Conservation (phyloP, 371 early-diverging fungal genomes). For the Rhizopus sp. region DNA sequence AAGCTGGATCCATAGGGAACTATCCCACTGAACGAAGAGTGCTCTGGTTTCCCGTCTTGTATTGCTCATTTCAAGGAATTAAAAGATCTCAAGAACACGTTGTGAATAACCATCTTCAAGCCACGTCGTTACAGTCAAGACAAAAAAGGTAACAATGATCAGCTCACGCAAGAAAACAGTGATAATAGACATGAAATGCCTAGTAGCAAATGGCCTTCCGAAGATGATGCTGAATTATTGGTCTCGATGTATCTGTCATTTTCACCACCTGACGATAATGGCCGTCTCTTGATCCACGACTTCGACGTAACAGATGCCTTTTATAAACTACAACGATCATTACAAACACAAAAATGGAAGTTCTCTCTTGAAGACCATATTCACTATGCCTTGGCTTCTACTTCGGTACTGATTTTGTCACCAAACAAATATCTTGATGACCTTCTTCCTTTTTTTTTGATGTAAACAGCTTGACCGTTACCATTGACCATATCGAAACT, state of each 20-base stretch:
- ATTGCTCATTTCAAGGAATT: constrained; percentile 16
- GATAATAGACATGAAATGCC: constrained; percentile 11
- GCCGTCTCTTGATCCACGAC: constrained; percentile 6
- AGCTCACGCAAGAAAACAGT: constrained; percentile 12
- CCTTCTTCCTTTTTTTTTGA: constrained; percentile 13
- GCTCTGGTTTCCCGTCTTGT: constrained; percentile 14
- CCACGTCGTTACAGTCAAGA: constrained; percentile 10
- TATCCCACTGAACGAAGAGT: constrained; percentile 14
- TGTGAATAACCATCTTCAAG: constrained; percentile 10
- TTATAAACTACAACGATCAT: constrained; percentile 9
- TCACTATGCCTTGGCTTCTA: constrained; percentile 11
- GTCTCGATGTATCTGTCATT: constrained; percentile 10
- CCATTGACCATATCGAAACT: constrained; percentile 7
- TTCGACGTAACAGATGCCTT: constrained; percentile 10
- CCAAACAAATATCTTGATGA: constrained; percentile 13
- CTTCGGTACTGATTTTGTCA: constrained; percentile 9
- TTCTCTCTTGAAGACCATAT: constrained; percentile 16
- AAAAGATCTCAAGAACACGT: constrained; percentile 11
- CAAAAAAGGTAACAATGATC: constrained; percentile 11
- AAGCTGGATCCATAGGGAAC: background rate
- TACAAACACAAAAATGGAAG: constrained; percentile 16
- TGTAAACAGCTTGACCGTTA: constrained; percentile 11
- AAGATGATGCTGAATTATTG: constrained; percentile 11
- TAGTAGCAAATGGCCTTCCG: constrained; percentile 14
- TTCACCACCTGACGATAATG: constrained; percentile 10